Evolutionary conservation across 768 basidiomycete species (phyloP).

Genomic region (Lentinula lateritia): DNA sequence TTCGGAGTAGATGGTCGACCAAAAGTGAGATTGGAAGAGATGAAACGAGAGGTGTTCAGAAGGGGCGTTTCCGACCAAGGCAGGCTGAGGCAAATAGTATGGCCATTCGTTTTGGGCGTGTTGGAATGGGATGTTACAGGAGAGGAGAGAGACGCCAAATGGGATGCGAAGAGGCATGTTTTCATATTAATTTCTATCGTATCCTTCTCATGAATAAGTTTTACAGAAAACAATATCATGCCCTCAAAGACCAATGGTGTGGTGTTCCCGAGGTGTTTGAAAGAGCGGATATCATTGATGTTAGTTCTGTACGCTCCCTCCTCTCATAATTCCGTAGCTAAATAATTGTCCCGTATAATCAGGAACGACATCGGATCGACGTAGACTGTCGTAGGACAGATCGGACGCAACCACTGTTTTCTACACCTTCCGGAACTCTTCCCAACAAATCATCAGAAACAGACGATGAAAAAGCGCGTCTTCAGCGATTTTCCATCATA

Average conservation of each 20-base stretch:
- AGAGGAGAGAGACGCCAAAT: conserved; percentile 52
- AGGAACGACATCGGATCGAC: conserved; percentile 91
- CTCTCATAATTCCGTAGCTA: conserved; percentile 5
- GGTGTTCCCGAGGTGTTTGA: conserved; percentile 79
- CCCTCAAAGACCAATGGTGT: conserved; percentile 77
- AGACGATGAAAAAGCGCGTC: conserved; percentile 52
- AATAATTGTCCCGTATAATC: background rate
- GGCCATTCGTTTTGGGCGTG: conserved; percentile 89
- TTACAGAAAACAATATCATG: conserved; percentile 59
- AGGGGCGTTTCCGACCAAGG: conserved; percentile 57
- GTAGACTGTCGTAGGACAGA: conserved; percentile 98
- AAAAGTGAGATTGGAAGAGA: conserved; percentile 57
- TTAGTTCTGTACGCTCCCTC: conserved; percentile 26
- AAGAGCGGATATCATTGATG: conserved; percentile 76
- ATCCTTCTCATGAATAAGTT: conserved; percentile 4
- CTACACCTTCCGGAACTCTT: conserved; percentile 25
- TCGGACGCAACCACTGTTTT: conserved; percentile 86
- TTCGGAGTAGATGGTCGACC: conserved; percentile 70
- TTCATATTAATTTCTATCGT: background rate
- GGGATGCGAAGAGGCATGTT: conserved; percentile 59
- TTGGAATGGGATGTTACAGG: conserved; percentile 72
- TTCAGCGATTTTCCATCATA: conserved; percentile 61
- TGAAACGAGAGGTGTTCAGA: conserved; percentile 74
- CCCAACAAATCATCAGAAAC: conserved; percentile 22
- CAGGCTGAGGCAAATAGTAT: conserved; percentile 63